Conservation (phyloP, 768 basidiomycete genomes). For the Termitomyces sp. region DNA sequence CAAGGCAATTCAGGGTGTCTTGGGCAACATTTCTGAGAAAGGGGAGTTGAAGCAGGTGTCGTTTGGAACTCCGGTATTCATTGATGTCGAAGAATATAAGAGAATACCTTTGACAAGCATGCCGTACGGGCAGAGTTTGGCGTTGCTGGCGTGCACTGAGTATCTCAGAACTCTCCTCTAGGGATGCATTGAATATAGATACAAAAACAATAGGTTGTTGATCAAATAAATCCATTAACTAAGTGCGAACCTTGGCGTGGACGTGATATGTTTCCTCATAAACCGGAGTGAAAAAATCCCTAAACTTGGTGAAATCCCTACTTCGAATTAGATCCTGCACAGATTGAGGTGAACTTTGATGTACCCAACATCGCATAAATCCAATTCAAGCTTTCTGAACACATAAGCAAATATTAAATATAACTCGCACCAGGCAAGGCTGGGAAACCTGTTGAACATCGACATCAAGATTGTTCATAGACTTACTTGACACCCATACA, state of each 20-base stretch:
- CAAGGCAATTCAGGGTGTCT: slow-evolving; percentile 35
- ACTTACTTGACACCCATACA: slow-evolving; percentile 40
- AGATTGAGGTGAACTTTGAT: background rate
- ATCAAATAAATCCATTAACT: background rate
- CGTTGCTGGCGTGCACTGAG: slow-evolving; percentile 43
- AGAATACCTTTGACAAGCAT: slow-evolving; percentile 48
- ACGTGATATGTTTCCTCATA: slow-evolving; percentile 22
- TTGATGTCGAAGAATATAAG: slow-evolving; percentile 41
- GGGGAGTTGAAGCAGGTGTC: slow-evolving; percentile 44
- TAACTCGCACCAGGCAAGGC: slow-evolving; percentile 38
- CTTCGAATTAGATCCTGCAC: background rate
- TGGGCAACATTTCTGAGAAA: slow-evolving; percentile 36
- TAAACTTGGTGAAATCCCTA: slow-evolving; percentile 27
- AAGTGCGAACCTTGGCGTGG: slow-evolving; percentile 9
- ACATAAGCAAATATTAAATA: slow-evolving; percentile 33
- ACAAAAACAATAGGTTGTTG: background rate
- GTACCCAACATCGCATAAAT: slow-evolving; percentile 26
- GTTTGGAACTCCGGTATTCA: slow-evolving; percentile 50
- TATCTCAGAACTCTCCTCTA: slow-evolving; percentile 36
- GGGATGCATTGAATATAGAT: slow-evolving; percentile 4
- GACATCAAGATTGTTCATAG: background rate
- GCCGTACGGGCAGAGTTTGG: slow-evolving; percentile 53
- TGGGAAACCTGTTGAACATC: slow-evolving; percentile 10
- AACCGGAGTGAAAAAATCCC: slow-evolving; percentile 30
- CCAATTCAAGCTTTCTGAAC: slow-evolving; percentile 33